Conservation (phyloP, 108 stramenopile genomes). For the Cyclostephanos invisitatus region DNA sequence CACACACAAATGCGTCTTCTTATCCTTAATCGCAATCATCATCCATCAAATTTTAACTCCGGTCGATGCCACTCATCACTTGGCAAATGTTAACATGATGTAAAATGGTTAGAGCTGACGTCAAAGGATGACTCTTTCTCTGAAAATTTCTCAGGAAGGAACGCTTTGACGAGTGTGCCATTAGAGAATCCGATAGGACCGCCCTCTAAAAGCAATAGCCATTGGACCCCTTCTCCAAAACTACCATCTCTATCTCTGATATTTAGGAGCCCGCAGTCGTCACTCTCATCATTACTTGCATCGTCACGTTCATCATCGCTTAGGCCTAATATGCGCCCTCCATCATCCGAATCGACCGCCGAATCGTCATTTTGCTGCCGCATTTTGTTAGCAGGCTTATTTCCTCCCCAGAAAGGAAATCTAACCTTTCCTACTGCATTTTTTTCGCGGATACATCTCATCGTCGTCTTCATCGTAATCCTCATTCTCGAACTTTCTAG, state of each 20-base stretch:
- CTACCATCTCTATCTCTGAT: constrained; percentile 8
- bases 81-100: constrained; percentile 24
- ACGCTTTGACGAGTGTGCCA: constrained; percentile 20
- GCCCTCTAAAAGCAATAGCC: constrained; percentile 32
- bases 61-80: constrained; percentile 39
- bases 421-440: constrained; percentile 44
- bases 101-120: constrained; percentile 19
- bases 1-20: neutral
- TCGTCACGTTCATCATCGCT: neutral
- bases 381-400: constrained; percentile 26
- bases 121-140: constrained; percentile 8
- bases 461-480: constrained; percentile 19
- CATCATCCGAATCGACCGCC: too few species aligned
- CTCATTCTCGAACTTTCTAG: constrained; percentile 12
- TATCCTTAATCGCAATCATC: neutral
- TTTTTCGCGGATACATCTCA: constrained; percentile 12
- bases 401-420: constrained; percentile 39
- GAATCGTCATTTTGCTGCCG: neutral
- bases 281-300: too few species aligned
- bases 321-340: too few species aligned
- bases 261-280: neutral
- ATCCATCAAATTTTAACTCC: neutral
- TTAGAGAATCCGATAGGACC: constrained; percentile 38
- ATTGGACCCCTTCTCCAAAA: constrained; percentile 34
- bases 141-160: constrained; percentile 22